phyloP scores from a whole-genome alignment of 305 asterid species.

The Andrographis paniculata region DNA sequence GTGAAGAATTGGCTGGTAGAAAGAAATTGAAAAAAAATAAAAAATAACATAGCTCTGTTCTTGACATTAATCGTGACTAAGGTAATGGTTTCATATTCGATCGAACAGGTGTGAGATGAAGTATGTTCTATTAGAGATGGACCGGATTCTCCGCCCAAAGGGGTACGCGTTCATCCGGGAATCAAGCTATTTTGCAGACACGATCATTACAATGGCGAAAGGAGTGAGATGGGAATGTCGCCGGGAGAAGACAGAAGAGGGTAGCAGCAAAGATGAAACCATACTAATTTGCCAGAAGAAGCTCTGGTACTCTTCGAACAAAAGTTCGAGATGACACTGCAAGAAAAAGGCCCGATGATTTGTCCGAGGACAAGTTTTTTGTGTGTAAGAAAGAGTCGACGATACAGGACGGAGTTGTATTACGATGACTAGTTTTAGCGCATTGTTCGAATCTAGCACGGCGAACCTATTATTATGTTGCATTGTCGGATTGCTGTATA shows the following conservation, averaged over 20 bases:
- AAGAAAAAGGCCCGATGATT: background rate
- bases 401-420: too few relatives aligned
- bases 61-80: too few relatives aligned
- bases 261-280: constrained; percentile 20
- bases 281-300: constrained; percentile 56
- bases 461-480: too few relatives aligned
- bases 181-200: constrained; percentile 32
- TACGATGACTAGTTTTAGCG: too few relatives aligned
- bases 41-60: too few relatives aligned
- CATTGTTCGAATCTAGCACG: too few relatives aligned
- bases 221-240: constrained; percentile 60
- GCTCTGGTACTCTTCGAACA: constrained; percentile 38
- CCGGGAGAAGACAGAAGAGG: constrained; percentile 31
- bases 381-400: background rate
- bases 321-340: constrained; percentile 22
- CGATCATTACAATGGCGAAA: constrained; percentile 27
- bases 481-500: too few relatives aligned
- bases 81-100: background rate
- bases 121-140: constrained; percentile 57
- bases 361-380: constrained; percentile 2
- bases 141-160: constrained; percentile 45
- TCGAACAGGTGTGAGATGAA: constrained; percentile 51
- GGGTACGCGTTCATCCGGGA: constrained; percentile 51
- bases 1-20: too few relatives aligned
- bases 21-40: too few relatives aligned